Evolutionary conservation across 2,329 filamentous ascomycete species (phyloP), one percentile per base, ranked within the genome.

Genomic region (Colletotrichum liaoningense): DNA sequence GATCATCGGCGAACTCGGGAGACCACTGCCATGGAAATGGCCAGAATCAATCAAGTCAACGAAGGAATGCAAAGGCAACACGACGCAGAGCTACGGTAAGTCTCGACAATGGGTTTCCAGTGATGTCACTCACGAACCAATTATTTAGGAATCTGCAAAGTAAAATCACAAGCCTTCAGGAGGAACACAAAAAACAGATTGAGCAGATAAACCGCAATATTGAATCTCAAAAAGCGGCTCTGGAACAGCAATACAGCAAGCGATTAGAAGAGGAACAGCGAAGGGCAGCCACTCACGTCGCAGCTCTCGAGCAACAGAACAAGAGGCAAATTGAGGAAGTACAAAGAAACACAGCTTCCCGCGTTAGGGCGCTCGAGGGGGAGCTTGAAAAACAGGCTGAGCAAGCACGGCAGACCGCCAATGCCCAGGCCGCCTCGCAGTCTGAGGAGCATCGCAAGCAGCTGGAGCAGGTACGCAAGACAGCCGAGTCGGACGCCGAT

Each of bases 1-100:
- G 92, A 95, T 74, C 92, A 94, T 80, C 88, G 89, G 30, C 91
- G 89, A 75, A 88, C 90, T 1, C 93, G 92, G 74, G 91, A 93
- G 71, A 86, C 86, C 2, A 85, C 83, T 22, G 81, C 84, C 8
- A 80, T 88, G 19, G 91, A 93, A 74, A 77, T 92, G 26, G 77
- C 82, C 3, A 83, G 90, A 52, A 86, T 93, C 62, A 92, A 91
- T 75, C 89, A 87, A 46, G 88, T 93, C 76, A 94, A 94, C 69
- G 92, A 96, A 63, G 89, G 89, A 8, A 84, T 95, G 22, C 93
- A 94, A 77, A 87, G 87, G 59, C 89, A 91, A 42, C 93, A 97
- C 78, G 91, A 93, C 65, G 88, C 90, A 49, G 92, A 95, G 69
- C 76, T 93, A 7, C 86, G 86, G 80, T 89, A 85, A 76, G 84